Conservation (phyloP, 2,329 filamentous ascomycete species). For the Penicillium hordei region DNA sequence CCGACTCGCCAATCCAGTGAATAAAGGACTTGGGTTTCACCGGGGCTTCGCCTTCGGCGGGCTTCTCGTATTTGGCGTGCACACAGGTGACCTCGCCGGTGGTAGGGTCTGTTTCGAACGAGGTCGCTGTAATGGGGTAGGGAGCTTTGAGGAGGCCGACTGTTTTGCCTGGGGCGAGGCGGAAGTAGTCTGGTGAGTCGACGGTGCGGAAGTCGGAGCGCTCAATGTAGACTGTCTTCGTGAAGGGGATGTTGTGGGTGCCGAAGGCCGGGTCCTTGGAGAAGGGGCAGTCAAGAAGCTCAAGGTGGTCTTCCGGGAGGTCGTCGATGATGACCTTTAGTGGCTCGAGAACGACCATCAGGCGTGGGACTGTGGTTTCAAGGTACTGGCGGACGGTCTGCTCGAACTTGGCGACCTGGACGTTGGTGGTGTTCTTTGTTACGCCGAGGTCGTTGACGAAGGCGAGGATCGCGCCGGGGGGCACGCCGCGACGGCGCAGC, state of each 20-base stretch:
- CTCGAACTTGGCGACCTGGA: conserved; percentile 80
- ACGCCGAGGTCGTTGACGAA: conserved; percentile 92
- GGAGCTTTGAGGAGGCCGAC: conserved; percentile 72
- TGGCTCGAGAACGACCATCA: conserved; percentile 88
- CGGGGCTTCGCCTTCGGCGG: conserved; percentile 61
- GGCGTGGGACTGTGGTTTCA: conserved; percentile 79
- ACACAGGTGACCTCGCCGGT: conserved; percentile 67
- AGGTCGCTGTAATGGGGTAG: conserved; percentile 66
- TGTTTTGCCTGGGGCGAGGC: conserved; percentile 70
- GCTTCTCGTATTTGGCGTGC: conserved; percentile 66
- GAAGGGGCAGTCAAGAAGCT: conserved; percentile 72
- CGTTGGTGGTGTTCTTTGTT: conserved; percentile 75
- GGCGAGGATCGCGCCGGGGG: conserved; percentile 81
- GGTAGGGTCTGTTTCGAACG: conserved; percentile 65
- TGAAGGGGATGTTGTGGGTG: conserved; percentile 62
- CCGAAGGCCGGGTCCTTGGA: conserved; percentile 66
- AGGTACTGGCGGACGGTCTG: conserved; percentile 81
- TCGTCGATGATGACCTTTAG: conserved; percentile 80
- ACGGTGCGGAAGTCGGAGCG: conserved; percentile 73
- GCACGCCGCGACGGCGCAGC: conserved; percentile 79
- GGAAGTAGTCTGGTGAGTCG: conserved; percentile 73
- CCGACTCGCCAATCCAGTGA: conserved; percentile 79
- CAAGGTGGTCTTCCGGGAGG: conserved; percentile 64
- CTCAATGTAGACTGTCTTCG: conserved; percentile 81
- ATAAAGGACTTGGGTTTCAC: conserved; percentile 73